phyloP scores from a whole-genome alignment of 306 rosid species.

The Senna tora region DNA sequence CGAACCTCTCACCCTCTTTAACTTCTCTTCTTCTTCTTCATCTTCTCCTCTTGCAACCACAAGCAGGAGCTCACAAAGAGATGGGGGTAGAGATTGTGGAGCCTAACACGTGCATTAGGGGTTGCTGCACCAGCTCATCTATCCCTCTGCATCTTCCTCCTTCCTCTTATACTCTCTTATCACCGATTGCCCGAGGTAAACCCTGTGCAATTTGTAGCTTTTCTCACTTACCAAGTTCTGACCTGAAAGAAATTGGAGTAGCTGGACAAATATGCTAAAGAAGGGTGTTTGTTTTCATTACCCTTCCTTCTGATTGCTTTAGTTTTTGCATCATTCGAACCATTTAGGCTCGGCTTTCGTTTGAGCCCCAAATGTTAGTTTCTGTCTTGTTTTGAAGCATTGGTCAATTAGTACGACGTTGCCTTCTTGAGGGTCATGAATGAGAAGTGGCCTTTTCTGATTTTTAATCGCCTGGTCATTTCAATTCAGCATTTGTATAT shows the following conservation, averaged over 20 bases:
- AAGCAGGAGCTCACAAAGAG: slow-evolving; percentile 13
- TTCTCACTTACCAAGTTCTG: not conserved
- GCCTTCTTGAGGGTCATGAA: not conserved
- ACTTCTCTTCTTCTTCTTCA: not conserved
- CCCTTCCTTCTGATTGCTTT: not conserved
- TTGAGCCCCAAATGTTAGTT: not conserved
- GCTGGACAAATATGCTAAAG: not conserved
- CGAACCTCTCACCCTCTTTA: not conserved
- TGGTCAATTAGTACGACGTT: not conserved
- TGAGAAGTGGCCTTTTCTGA: not conserved
- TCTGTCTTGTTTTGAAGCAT: not conserved
- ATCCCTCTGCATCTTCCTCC: slow-evolving; percentile 88
- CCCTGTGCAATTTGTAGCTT: not conserved
- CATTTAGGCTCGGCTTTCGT: not conserved
- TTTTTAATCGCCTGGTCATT: slow-evolving; percentile 3
- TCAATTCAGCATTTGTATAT: not conserved
- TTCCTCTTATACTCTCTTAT: slow-evolving; percentile 68
- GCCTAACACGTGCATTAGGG: slow-evolving; percentile 88
- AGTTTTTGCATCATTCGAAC: not conserved
- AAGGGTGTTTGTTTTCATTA: not conserved
- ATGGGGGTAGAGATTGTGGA: slow-evolving; percentile 66
- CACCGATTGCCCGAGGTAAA: slow-evolving; percentile 82
- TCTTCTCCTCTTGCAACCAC: slow-evolving; percentile 15
- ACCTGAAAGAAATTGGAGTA: not conserved
- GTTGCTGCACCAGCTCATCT: slow-evolving; percentile 74